Base-by-base conservation (phyloP, 2,329 filamentous ascomycete genomes). In the Bimuria novae-zelandiae region DNA sequence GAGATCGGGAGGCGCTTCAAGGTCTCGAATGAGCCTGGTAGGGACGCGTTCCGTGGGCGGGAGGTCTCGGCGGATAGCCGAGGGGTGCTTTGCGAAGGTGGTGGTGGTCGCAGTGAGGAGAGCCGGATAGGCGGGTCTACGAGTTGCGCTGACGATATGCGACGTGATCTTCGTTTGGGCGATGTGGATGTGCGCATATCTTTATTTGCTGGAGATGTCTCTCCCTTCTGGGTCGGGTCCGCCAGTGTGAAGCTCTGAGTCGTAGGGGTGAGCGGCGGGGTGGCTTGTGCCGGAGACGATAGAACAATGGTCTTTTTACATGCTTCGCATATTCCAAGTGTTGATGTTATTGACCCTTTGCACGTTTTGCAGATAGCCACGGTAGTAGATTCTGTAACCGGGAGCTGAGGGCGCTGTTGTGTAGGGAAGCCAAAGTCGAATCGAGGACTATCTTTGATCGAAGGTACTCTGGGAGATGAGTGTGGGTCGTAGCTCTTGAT, bases 301-400 rank as follows among this genome's bases (percentile, higher is more conserved):
- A 69, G 52, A 16, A 68, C 47, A 22, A 70, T 65, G 21, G 55
- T 69, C 56, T 58, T 70, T 25, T 62, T 69, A 55, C 70, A 72
- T 12, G 51, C 55, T 48, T 70, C 63, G 39, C 70, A 73, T 21
- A 71, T 58, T 1, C 65, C 66, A 6, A 63, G 63, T 14, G 59
- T 35, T 8, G 68, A 68, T 1, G 53, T 62, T 16, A 71, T 69
- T 6, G 67, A 41, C 30, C 60, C 53, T 21, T 65, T 60, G 50
- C 70, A 73, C 8, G 57, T 58, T 45, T 69, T 71, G 55, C 70
- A 73, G 10, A 54, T 66, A 19, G 69, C 63, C 6, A 69, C 57
- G 22, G 61, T 63, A 4, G 59, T 63, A 4, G 63, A 55, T 17
- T 50, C 27, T 7, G 58, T 48, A 43, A 51, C 12, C 49, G 45